Evolutionary conservation across 1,284 basidiomycete genomes (phyloP), one percentile per base, ranked within the genome.

Genomic region (Mycosarcoma mackinlayi): DNA sequence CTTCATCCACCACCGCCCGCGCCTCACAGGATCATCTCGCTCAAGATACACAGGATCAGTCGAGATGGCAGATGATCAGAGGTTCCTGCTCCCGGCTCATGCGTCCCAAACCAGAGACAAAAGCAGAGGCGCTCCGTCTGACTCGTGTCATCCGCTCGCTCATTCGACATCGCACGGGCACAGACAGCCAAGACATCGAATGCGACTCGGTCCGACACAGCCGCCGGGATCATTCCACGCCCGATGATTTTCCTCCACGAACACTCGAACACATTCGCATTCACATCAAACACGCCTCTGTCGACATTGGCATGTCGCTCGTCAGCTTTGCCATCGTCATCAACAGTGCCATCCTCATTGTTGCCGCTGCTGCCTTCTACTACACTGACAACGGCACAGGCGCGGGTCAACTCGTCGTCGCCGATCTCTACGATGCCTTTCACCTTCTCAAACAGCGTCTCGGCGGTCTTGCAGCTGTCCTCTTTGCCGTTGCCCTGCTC

Each of bases 291-390:
- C 80, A 83, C 54, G 77, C 80, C 5, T 76, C 80, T 30, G 65
- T 76, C 42, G 82, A 83, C 47, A 81, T 83, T 37, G 75, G 71
- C n/a, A 64, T 78, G 25, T 80, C 75, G n/a, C 70, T 83, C 6
- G 60, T 83, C 27, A 51, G 65, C 40, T 77, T 83, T 55, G 82
- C 82, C 34, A 89, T 95, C 13, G 85, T 91, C 21, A 94, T 94
- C 83, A 96, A 97, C 83, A 88, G 91, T 10, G 84, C 92, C 3
- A 88, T 88, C 63, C 79, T 88, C 27, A 87, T 87, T 42, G 83
- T 88, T 8, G 86, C 86, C 1, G 85, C 85, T 1, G 86, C 87
- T 5, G 79, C 82, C 8, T 83, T 84, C 60, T 83, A 77, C 66
- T 77, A 74, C 44, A 66, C 65, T 8, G 25, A 61, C 8, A 45